Evolutionary conservation across 2,329 filamentous ascomycete species (phyloP).

Genomic region (Huntiella savannae): DNA sequence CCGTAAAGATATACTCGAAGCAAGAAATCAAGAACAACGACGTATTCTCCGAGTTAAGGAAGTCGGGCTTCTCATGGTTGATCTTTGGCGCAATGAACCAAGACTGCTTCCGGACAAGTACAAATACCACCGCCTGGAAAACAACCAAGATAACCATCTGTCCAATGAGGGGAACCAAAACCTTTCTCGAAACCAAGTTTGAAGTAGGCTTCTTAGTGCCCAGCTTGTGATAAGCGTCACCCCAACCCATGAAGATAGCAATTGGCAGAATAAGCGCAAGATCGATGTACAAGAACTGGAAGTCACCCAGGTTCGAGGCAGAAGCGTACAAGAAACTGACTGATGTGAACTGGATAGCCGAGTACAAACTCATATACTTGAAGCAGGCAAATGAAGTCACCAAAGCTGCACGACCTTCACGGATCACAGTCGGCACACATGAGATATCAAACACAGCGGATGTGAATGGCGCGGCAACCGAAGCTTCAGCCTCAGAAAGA

Average conservation of each 20-base stretch:
- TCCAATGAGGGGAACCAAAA: constrained; percentile 71
- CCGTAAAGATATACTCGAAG: constrained; percentile 86
- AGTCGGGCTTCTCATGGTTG: constrained; percentile 61
- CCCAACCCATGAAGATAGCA: constrained; percentile 98
- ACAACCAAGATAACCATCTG: constrained; percentile 69
- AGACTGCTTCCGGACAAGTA: constrained; percentile 54
- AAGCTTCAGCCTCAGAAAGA: constrained; percentile 89
- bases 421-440: constrained; percentile 83
- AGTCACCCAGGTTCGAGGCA: constrained; percentile 87
- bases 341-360: constrained; percentile 94
- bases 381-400: constrained; percentile 99
- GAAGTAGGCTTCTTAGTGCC: constrained; percentile 77
- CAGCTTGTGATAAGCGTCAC: constrained; percentile 58
- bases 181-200: constrained; percentile 79
- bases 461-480: constrained; percentile 94
- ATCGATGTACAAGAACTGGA: constrained; percentile 96
- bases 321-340: constrained; percentile 93
- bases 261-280: constrained; percentile 83
- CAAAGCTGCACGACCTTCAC: constrained; percentile 80
- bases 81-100: constrained; percentile 70
- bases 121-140: constrained; percentile 56
- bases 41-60: constrained; percentile 85
- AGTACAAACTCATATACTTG: constrained; percentile 99
- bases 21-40: constrained; percentile 76
- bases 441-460: constrained; percentile 90